A percentile compares a stretch with the other conserved stretches of the same genome.
These are phyloP conservation scores for Chaetomium strumarium DNA, from an alignment of 2,329 filamentous ascomycete species.

Conservation along the genomic window DNA sequence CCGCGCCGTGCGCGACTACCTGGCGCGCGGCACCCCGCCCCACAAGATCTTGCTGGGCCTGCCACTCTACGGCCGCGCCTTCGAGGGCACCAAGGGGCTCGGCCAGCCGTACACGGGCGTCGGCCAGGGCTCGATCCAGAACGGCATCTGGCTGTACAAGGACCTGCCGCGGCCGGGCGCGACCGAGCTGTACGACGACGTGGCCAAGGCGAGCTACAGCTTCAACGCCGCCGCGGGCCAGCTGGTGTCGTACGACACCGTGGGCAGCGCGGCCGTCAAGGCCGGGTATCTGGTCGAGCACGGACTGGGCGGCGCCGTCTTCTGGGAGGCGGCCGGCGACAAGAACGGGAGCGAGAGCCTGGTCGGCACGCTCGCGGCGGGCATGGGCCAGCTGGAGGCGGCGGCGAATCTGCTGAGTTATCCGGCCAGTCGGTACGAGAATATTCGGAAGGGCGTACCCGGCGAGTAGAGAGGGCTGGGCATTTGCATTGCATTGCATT, in stretches of 20 bases:
- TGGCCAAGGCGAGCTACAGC: constrained; percentile 61
- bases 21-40: constrained; percentile 49
- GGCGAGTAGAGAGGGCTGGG: constrained; percentile 9
- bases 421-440: constrained; percentile 52
- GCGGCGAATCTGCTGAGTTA: constrained; percentile 49
- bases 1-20: constrained; percentile 58
- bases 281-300: constrained; percentile 54
- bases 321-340: constrained; percentile 78
- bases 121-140: constrained; percentile 52
- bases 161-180: constrained; percentile 59
- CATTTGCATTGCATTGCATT: too few species aligned
- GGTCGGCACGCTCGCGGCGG: constrained; percentile 45
- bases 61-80: constrained; percentile 75
- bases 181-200: constrained; percentile 48
- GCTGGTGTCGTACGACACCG: constrained; percentile 66
- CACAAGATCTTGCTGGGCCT: constrained; percentile 69
- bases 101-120: constrained; percentile 59
- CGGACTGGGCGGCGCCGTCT: constrained; percentile 69
- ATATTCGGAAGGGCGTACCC: constrained; percentile 39
- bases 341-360: constrained; percentile 48
- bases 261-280: constrained; percentile 54
- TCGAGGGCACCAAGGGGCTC: constrained; percentile 60
- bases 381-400: constrained; percentile 44
- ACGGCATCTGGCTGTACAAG: constrained; percentile 68
- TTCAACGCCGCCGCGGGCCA: constrained; percentile 55